Evolutionary conservation across 139 green algal species (phyloP), one percentile per base, ranked within the genome.

Genomic region (Axilococcus clingmanii): DNA sequence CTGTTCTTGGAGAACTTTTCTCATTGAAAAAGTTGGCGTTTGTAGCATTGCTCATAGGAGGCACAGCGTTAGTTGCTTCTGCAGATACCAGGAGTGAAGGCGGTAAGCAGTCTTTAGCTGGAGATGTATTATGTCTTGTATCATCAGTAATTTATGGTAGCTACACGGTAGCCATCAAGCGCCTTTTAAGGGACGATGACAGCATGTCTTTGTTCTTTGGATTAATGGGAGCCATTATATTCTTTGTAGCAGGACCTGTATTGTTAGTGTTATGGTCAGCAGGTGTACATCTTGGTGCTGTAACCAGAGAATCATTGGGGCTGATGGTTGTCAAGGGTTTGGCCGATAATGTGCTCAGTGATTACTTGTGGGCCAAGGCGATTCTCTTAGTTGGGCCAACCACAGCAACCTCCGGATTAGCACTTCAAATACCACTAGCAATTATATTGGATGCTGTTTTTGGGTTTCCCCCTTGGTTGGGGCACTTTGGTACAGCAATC

Each of bases 281-380:
- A 9, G 55, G 55, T 16, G 44, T 67, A 24, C n/a, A 47, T 1
- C 29, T 77, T 24, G 52, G 47, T n/a, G 49, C 23, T 9, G 27
- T 83, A 30, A 62, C 42, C 29, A 72, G 55, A 42, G 32, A 30
- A 22, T 33, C 48, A 24, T 47, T 71, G 42, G 50, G 58, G 3
- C 34, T 61, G 8, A 40, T 63, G 8, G 33, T 74, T 22, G 46
- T 43, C 38, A 74, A 74, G 25, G 87, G 86, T 2, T 65, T 97
- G 22, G 47, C 95, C 4, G 90, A 98, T 65, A 97, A 98, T 55
- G 85, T 93, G 20, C 53, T 96, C 25, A 83, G 74, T 4, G 91
- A 98, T 69, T 96, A 94, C 63, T 73, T 97, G 7, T 98, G 91
- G 91, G 90, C 87, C 0, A 61, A 83, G 0, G 83, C 91, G 12